These are phyloP conservation scores for Globisporangium acanthophoron DNA, from an alignment of 352 stramenopile genomes.

Conservation along the genomic window DNA sequence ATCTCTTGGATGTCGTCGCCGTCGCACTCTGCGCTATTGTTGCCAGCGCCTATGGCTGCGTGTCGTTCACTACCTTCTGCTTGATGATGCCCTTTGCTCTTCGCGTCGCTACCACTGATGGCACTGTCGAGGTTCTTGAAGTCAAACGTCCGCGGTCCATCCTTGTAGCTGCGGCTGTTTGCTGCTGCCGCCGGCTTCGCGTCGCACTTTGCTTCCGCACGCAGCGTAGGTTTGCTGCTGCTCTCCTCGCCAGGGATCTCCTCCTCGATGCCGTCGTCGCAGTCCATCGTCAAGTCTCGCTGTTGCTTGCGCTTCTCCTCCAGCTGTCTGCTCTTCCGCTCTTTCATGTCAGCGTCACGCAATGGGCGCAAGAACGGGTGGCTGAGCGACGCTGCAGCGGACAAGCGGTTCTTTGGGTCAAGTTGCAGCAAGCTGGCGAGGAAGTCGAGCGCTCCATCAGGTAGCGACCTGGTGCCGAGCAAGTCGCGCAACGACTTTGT, in stretches of 20 bases:
- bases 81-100: conserved; percentile 5
- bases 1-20: conserved; percentile 80
- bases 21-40: conserved; percentile 51
- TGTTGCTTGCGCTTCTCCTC: conserved; percentile 31
- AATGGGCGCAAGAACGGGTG: conserved; percentile 57
- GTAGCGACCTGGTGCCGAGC: conserved; percentile 33
- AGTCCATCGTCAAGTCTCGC: conserved; percentile 5
- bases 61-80: neutral
- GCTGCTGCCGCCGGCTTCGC: conserved; percentile 8
- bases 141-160: conserved; percentile 19
- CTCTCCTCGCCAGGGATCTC: conserved; percentile 50
- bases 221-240: conserved; percentile 1
- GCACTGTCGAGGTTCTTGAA: conserved; percentile 18
- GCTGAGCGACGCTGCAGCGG: conserved; percentile 37
- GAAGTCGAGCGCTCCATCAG: conserved; percentile 66
- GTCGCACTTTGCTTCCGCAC: conserved; percentile 16
- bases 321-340: conserved; percentile 27
- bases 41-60: conserved; percentile 16
- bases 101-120: neutral
- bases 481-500: conserved; percentile 44
- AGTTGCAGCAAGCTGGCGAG: conserved; percentile 51
- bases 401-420: conserved; percentile 51
- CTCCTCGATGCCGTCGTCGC: conserved; percentile 76
- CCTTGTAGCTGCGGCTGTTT: conserved; percentile 11
- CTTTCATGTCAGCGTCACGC: conserved; percentile 42